phyloP scores from a whole-genome alignment of 140 eudicot genomes.

The Bidens hawaiensis region DNA sequence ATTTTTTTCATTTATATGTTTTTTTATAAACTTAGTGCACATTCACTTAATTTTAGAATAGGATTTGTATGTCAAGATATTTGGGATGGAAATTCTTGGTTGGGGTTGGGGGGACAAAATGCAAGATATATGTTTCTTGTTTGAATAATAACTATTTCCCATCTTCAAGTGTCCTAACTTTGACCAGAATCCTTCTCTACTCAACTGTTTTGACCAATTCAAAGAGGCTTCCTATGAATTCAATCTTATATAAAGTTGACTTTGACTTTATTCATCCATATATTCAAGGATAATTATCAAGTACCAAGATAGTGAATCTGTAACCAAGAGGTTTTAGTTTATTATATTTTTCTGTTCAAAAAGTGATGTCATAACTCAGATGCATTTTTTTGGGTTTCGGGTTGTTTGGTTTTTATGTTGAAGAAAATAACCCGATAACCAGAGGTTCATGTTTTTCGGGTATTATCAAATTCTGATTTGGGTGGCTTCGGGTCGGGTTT shows the following conservation, averaged over 20 bases:
- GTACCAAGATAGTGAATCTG: neutral
- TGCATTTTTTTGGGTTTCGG: too few relatives aligned
- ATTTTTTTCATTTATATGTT: too few relatives aligned
- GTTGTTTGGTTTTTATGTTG: too few relatives aligned
- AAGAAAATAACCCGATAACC: too few relatives aligned
- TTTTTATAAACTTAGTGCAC: too few relatives aligned
- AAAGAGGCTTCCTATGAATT: constrained; percentile 13
- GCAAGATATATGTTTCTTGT: constrained; percentile 3
- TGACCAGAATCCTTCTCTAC: constrained; percentile 28
- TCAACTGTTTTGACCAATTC: constrained; percentile 34
- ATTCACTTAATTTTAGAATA: neutral
- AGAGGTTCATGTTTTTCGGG: too few relatives aligned
- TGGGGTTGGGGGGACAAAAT: constrained; percentile 32
- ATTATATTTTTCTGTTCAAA: neutral
- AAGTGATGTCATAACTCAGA: neutral
- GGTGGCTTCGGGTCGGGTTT: too few relatives aligned
- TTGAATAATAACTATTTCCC: neutral
- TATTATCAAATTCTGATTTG: too few relatives aligned
- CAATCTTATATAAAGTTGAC: constrained; percentile 24
- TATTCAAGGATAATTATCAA: neutral
- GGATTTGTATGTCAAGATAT: neutral
- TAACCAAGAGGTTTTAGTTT: neutral
- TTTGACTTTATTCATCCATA: constrained; percentile 18
- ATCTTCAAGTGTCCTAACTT: constrained; percentile 20
- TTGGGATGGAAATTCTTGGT: constrained; percentile 12